phyloP scores from a whole-genome alignment of 768 basidiomycete genomes.

The Cystoderma amianthinum region DNA sequence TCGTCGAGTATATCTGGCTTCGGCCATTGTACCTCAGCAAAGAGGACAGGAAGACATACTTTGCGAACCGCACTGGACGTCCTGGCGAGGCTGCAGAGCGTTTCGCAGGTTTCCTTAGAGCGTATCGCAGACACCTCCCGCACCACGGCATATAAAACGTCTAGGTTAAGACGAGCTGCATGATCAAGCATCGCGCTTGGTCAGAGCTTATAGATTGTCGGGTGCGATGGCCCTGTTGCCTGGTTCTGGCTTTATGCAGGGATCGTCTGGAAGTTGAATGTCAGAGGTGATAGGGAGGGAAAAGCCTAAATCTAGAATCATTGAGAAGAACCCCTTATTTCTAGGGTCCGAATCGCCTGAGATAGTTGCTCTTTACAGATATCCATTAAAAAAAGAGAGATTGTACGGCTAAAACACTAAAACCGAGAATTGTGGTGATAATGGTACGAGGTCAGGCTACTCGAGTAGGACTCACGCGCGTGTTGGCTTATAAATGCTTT shows the following conservation, averaged over 20 bases:
- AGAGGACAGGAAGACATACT: slow-evolving; percentile 21
- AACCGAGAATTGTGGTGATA: not conserved
- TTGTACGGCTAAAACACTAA: too few species aligned
- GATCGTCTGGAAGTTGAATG: not conserved
- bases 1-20: slow-evolving; percentile 28
- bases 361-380: not conserved
- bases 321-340: slow-evolving; percentile 7
- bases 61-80: slow-evolving; percentile 18
- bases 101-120: slow-evolving; percentile 6
- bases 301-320: not conserved
- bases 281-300: not conserved
- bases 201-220: too few species aligned
- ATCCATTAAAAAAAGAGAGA: too few species aligned
- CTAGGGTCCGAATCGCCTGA: slow-evolving; percentile 16
- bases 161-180: slow-evolving; percentile 9
- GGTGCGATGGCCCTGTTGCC: too few species aligned
- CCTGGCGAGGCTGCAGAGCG: slow-evolving; percentile 17
- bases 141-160: slow-evolving; percentile 16
- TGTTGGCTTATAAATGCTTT: too few species aligned
- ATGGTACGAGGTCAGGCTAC: not conserved
- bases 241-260: too few species aligned
- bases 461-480: too few species aligned
- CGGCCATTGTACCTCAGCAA: slow-evolving; percentile 31
- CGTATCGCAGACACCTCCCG: slow-evolving; percentile 11
- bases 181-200: not conserved